Conservation (phyloP, 2,329 filamentous ascomycete species). For the Fusarium liriodendri region DNA sequence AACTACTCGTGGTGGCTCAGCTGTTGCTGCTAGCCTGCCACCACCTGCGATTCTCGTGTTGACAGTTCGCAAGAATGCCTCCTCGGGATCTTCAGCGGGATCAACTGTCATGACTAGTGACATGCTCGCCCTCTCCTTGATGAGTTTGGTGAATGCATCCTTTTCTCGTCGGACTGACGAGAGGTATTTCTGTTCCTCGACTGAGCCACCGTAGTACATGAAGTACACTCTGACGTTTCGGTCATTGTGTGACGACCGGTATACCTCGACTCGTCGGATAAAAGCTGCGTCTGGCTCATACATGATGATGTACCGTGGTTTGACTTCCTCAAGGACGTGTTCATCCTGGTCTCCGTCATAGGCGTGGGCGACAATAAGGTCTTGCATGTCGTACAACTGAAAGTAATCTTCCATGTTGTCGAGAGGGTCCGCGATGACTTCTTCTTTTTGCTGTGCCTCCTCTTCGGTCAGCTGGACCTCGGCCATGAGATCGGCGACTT, state of each 20-base stretch:
- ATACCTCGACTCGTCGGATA: conserved; percentile 93
- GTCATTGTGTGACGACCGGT: conserved; percentile 92
- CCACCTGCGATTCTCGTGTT: conserved; percentile 97
- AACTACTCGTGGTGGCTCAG: conserved; percentile 88
- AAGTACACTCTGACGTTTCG: conserved; percentile 94
- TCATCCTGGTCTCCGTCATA: conserved; percentile 98
- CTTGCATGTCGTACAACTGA: conserved; percentile 89
- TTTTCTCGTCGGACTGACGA: conserved; percentile 93
- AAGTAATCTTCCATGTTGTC: conserved; percentile 95
- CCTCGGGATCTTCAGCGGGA: conserved; percentile 81
- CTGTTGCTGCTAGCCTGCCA: conserved; percentile 83
- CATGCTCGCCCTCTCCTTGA: conserved; percentile 95
- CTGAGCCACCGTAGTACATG: conserved; percentile 93
- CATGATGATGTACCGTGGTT: conserved; percentile 96
- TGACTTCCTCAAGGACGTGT: conserved; percentile 93
- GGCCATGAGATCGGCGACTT: conserved; percentile 84
- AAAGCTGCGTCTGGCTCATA: conserved; percentile 97
- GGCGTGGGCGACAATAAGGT: conserved; percentile 88
- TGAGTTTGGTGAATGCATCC: conserved; percentile 93
- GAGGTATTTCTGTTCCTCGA: conserved; percentile 95
- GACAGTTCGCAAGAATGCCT: conserved; percentile 91
- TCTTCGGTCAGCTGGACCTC: conserved; percentile 85
- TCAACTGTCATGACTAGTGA: conserved; percentile 85
- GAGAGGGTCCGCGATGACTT: conserved; percentile 80
- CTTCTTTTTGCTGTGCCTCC: conserved; percentile 80